Base-by-base conservation (phyloP, 805 yeast species). In the Pichia rugopelliculosa region DNA sequence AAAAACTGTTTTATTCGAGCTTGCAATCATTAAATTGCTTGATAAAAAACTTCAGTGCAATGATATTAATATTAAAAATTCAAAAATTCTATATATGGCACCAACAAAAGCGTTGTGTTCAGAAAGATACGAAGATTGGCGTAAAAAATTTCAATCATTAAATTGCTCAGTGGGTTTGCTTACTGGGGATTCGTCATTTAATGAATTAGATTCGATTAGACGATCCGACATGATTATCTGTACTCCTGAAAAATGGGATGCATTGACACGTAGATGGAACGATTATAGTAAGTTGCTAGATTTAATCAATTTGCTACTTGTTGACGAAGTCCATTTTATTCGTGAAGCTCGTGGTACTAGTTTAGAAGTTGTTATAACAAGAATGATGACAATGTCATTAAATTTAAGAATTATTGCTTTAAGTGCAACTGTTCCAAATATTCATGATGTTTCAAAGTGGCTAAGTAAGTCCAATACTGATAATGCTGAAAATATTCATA, bases 331-430 rank as follows among this genome's bases (percentile, higher is more conserved):
- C 0, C 99, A 91, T 72, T 70, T 93, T 59, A 73, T 91, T 44
- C 96, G 91, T 56, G 99, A 91, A 75, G 98, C 90, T 45, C 79
- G 99, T 71, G 99, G 99, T 54, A 87, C 97, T 3, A 97, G 90
- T 9, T 86, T 93, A 50, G 99, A 91, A 64, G 89, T 97, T 0
- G 71, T 89, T 44, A 96, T 90, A 1, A 96, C 97, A 0, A 78
- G 98, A 66, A 91, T 93, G 15, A 98, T 91, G 61, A 78, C 93
- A 49, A 77, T 95, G 0, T 97, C 93, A 61, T 81, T 84, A 46
- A 82, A 87, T 88, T 88, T 90, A 50, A 72, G 97, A 56, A 87
- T 90, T 11, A 80, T 89, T 23, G 97, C 97, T 52, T 69, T 90
- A 36, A 87, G 96, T 21, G 97, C 97, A 1, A 90, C 98, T 0